Percentiles rank a stretch among this genome's conserved stretches.
Conservation (phyloP, 345 rosid genomes). For the Acer negundo region DNA sequence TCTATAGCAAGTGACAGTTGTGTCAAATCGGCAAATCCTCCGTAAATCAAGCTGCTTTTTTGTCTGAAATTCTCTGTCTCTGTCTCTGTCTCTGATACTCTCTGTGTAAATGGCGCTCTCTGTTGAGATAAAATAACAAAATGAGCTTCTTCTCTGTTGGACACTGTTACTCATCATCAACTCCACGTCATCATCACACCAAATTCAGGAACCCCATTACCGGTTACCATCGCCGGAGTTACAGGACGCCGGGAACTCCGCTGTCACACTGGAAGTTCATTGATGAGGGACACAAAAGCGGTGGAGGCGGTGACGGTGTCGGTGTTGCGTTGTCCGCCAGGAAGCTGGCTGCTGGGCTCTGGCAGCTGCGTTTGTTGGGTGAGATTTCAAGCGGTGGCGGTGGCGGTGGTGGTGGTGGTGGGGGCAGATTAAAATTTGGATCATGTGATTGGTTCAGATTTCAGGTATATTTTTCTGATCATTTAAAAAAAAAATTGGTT, state of each 20-base stretch:
- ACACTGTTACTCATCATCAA: constrained; percentile 1
- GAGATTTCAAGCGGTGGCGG: constrained; percentile 5
- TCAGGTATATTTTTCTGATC: constrained; percentile 19
- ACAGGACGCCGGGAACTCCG: constrained; percentile 26
- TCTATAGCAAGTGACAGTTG: background rate
- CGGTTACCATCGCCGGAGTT: constrained; percentile 12
- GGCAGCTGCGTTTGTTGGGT: constrained; percentile 22
- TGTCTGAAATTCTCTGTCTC: background rate
- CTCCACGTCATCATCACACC: constrained; percentile 12
- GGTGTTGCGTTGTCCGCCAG: constrained; percentile 31
- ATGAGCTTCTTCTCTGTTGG: constrained; percentile 31
- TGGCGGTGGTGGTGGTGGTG: constrained; percentile 13
- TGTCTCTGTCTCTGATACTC: background rate
- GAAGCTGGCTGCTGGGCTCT: constrained; percentile 40
- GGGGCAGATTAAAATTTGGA: constrained; percentile 13
- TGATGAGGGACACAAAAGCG: background rate
- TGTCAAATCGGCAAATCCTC: background rate
- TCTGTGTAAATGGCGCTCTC: constrained; percentile 1
- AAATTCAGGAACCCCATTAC: constrained; percentile 5
- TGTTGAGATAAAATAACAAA: background rate
- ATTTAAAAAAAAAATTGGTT: background rate
- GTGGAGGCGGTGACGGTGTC: background rate
- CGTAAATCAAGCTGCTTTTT: constrained; percentile 1
- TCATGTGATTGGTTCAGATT: constrained; percentile 18
- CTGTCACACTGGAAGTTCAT: constrained; percentile 22